A percentile compares a stretch with the other conserved stretches of the same genome.
Evolutionary conservation across 306 rosid species (phyloP).

Genomic region (Vigna nakashimae): DNA sequence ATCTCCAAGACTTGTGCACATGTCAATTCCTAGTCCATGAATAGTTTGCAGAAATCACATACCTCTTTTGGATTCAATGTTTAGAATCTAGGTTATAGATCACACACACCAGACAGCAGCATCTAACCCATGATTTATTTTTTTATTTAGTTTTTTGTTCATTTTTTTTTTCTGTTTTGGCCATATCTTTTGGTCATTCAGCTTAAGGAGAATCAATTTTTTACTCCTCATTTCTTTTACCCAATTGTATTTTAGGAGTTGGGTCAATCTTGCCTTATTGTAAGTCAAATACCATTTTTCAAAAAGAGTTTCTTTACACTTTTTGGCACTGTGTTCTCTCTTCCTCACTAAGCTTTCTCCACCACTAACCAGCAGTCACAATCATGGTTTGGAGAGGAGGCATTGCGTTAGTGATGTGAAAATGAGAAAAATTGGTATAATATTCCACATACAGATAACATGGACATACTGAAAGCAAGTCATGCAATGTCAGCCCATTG

Average conservation of each 20-base stretch:
- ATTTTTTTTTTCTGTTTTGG: neutral
- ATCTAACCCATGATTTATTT: constrained; percentile 45
- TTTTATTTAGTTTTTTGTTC: neutral
- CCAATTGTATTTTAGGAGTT: constrained; percentile 37
- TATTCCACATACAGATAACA: constrained; percentile 45
- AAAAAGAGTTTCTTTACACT: neutral
- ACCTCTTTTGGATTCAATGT: neutral
- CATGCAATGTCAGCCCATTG: constrained; percentile 8
- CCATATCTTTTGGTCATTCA: constrained; percentile 45
- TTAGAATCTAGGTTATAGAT: constrained; percentile 11
- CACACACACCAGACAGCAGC: constrained; percentile 11
- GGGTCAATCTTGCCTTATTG: constrained; percentile 43
- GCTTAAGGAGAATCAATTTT: constrained; percentile 28
- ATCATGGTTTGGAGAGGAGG: constrained; percentile 26
- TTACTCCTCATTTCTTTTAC: constrained; percentile 28
- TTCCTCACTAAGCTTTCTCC: constrained; percentile 20
- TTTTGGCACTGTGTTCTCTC: neutral
- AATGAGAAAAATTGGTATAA: constrained; percentile 4
- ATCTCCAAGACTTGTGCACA: constrained; percentile 68
- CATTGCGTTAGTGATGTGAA: constrained; percentile 23
- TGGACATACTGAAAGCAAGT: constrained; percentile 14
- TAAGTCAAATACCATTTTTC: constrained; percentile 31
- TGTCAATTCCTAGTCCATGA: constrained; percentile 71
- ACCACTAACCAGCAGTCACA: constrained; percentile 7
- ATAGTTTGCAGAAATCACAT: constrained; percentile 8